phyloP scores from a whole-genome alignment of 495 filamentous ascomycete species.

The Penicillium daleae region DNA sequence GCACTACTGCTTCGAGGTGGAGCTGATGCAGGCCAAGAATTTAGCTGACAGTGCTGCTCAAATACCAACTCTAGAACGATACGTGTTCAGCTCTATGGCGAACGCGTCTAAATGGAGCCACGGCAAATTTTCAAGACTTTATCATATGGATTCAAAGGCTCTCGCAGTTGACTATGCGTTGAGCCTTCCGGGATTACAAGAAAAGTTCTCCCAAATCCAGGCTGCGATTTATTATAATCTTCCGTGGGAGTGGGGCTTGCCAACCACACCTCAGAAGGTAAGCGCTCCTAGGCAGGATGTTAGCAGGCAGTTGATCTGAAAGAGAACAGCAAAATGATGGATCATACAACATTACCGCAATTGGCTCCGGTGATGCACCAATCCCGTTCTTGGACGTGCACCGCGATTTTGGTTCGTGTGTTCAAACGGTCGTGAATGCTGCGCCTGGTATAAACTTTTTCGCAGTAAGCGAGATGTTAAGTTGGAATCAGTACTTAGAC shows the following conservation, averaged over 20 bases:
- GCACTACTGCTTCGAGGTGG: conserved; percentile 8
- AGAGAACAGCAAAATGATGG: too few relatives aligned
- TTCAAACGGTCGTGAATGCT: too few relatives aligned
- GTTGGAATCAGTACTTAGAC: too few relatives aligned
- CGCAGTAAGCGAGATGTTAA: too few relatives aligned
- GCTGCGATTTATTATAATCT: not conserved
- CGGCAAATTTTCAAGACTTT: conserved; percentile 2
- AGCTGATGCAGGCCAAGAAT: conserved; percentile 10
- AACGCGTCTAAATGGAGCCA: not conserved
- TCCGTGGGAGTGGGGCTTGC: not conserved
- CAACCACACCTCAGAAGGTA: not conserved
- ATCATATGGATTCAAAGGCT: conserved; percentile 11
- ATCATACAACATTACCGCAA: too few relatives aligned
- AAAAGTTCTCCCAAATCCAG: not conserved
- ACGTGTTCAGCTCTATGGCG: conserved; percentile 12
- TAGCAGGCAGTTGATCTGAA: too few relatives aligned
- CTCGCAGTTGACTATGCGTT: not conserved
- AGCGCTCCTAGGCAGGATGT: too few relatives aligned
- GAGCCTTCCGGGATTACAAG: not conserved
- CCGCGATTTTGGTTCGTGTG: too few relatives aligned
- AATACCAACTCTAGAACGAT: not conserved
- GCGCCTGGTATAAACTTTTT: too few relatives aligned
- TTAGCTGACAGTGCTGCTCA: conserved; percentile 7
- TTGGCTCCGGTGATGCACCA: too few relatives aligned
- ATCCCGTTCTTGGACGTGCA: too few relatives aligned